Conservation (phyloP, 2,329 filamentous ascomycete species). For the Beauveria scarabaeidicola region DNA sequence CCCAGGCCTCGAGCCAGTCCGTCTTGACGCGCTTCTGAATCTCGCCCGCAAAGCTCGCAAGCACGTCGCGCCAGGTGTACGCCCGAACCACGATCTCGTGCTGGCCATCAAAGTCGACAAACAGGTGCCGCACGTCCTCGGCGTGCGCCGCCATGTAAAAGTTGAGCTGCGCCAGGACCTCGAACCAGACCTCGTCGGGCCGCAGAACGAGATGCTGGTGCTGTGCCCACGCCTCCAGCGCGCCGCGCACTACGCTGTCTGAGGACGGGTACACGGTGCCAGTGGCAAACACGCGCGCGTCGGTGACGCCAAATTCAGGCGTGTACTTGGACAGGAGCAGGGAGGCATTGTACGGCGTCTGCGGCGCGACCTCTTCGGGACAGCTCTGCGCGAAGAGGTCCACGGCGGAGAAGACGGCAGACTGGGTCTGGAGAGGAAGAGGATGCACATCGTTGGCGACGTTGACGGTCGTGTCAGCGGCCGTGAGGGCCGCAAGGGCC, state of each 20-base stretch:
- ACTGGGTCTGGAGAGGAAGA: conserved; percentile 17
- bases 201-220: conserved; percentile 42
- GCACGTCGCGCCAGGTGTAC: conserved; percentile 19
- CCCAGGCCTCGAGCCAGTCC: conserved; percentile 32
- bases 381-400: conserved; percentile 25
- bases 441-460: conserved; percentile 21
- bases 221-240: conserved; percentile 39
- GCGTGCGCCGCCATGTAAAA: conserved; percentile 40
- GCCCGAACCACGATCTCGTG: conserved; percentile 29
- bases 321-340: conserved; percentile 24
- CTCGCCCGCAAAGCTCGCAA: conserved; percentile 28
- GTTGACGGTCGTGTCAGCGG: conserved; percentile 14
- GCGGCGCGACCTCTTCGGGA: conserved; percentile 22
- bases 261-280: conserved; percentile 23
- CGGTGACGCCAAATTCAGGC: conserved; percentile 12
- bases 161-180: conserved; percentile 43
- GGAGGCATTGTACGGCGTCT: conserved; percentile 17
- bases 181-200: conserved; percentile 48
- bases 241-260: conserved; percentile 34
- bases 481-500: not conserved
- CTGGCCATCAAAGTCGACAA: conserved; percentile 36
- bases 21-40: conserved; percentile 32
- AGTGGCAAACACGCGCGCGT: conserved; percentile 9
- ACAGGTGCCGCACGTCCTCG: conserved; percentile 35
- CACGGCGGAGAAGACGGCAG: conserved; percentile 19